Percentiles rank a stretch among this genome's conserved stretches.
Evolutionary conservation across 2,329 filamentous ascomycete genomes (phyloP).

Genomic region (Alternaria solani): DNA sequence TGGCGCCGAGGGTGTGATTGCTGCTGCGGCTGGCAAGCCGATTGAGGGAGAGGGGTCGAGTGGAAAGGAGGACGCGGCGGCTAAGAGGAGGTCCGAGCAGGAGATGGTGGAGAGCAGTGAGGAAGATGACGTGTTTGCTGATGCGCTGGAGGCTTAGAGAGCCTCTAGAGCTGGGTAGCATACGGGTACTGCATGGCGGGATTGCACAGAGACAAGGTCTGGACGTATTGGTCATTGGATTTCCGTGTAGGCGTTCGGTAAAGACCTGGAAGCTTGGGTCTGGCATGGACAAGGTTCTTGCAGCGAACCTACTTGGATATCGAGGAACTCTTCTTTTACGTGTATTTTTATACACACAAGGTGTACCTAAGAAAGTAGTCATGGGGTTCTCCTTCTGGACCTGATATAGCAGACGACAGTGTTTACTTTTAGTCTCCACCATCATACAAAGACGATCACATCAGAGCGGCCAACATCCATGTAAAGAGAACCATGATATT

Average conservation of each 20-base stretch:
- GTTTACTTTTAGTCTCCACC: background rate
- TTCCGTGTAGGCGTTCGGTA: background rate
- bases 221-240: background rate
- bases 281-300: background rate
- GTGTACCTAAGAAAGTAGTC: background rate
- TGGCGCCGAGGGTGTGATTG: conserved; percentile 4
- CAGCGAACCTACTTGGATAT: background rate
- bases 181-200: no score
- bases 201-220: background rate
- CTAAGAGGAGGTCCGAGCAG: background rate
- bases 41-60: background rate
- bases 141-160: background rate
- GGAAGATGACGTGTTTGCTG: conserved; percentile 1
- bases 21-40: background rate
- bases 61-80: background rate
- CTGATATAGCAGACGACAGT: background rate
- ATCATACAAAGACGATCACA: background rate
- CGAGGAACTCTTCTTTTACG: background rate
- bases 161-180: background rate
- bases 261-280: background rate
- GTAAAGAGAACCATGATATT: background rate
- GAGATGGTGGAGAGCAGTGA: background rate
- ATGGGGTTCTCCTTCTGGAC: background rate
- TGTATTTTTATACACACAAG: background rate
- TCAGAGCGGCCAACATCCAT: background rate